phyloP scores from a whole-genome alignment of 1,139 yeast species.

The Nakaseomyces bracarensis region DNA sequence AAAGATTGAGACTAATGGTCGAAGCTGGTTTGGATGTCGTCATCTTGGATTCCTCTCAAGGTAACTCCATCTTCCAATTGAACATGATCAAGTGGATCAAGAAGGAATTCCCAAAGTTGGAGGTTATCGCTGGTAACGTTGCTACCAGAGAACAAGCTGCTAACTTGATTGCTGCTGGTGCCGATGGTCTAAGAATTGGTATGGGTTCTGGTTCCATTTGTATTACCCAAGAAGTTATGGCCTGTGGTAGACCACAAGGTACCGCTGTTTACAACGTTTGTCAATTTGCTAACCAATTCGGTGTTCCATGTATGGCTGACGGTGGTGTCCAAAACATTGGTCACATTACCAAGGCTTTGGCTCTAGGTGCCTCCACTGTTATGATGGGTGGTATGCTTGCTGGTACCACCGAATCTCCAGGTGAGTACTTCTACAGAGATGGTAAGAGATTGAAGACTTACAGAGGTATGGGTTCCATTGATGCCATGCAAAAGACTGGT shows the following conservation, averaged over 20 bases:
- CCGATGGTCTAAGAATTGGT: slow-evolving; percentile 97
- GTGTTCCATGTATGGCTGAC: slow-evolving; percentile 78
- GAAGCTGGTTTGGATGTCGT: slow-evolving; percentile 98
- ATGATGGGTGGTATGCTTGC: slow-evolving; percentile 99
- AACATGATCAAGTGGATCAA: slow-evolving; percentile 92
- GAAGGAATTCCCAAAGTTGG: slow-evolving; percentile 63
- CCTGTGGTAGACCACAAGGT: slow-evolving; percentile 99
- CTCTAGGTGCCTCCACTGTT: slow-evolving; percentile 93
- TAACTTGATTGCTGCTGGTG: slow-evolving; percentile 87
- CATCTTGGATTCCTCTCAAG: slow-evolving; percentile 92
- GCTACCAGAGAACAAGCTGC: slow-evolving; percentile 99
- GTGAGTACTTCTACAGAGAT: slow-evolving; percentile 94
- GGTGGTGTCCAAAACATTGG: slow-evolving; percentile 99
- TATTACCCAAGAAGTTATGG: slow-evolving; percentile 99
- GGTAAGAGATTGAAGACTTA: slow-evolving; percentile 95
- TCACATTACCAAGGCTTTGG: slow-evolving; percentile 92
- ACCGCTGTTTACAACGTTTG: slow-evolving; percentile 45
- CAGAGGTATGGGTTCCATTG: slow-evolving; percentile 99
- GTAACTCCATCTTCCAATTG: slow-evolving; percentile 90
- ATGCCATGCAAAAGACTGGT: slow-evolving; percentile 94
- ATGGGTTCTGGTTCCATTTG: slow-evolving; percentile 99
- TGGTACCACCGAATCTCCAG: slow-evolving; percentile 98
- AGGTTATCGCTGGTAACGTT: slow-evolving; percentile 96
- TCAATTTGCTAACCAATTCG: slow-evolving; percentile 33
- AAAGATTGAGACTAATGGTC: slow-evolving; percentile 73